A percentile compares a stretch with the other conserved stretches of the same genome.
phyloP scores from a whole-genome alignment of 495 filamentous ascomycete genomes.

The Pseudomonodictys pantanalensis region DNA sequence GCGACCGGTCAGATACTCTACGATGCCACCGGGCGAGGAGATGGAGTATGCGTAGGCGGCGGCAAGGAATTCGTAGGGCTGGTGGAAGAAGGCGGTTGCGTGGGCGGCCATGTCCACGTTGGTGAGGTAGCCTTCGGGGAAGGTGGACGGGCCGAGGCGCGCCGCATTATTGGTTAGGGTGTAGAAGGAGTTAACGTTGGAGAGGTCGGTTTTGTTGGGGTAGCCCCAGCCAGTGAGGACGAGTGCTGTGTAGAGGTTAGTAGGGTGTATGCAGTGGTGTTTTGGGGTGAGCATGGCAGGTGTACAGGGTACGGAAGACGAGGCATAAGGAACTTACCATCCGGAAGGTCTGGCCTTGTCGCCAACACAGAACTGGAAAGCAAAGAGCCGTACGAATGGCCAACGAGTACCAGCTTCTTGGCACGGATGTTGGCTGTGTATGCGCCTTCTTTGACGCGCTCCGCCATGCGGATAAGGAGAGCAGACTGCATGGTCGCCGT shows the following conservation, averaged over 20 bases:
- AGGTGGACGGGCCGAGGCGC: no score
- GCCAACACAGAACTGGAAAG: slow-evolving; percentile 12
- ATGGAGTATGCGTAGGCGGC: slow-evolving; percentile 31
- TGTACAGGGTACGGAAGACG: neutral
- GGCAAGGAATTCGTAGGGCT: slow-evolving; percentile 10
- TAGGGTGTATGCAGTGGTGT: no score
- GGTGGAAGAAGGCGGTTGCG: slow-evolving; percentile 22
- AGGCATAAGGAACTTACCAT: slow-evolving; percentile 19
- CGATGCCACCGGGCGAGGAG: slow-evolving; percentile 35
- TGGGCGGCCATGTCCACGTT: slow-evolving; percentile 28
- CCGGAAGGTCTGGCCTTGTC: slow-evolving; percentile 7
- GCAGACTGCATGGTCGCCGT: slow-evolving; percentile 9
- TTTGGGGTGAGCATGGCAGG: no score
- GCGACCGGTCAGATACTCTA: slow-evolving; percentile 25
- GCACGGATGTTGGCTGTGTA: slow-evolving; percentile 17
- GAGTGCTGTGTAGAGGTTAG: no score
- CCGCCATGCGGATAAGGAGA: slow-evolving; percentile 4
- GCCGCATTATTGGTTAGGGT: no score
- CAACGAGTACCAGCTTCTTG: slow-evolving; percentile 26
- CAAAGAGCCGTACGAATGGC: slow-evolving; percentile 30
- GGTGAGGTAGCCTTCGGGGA: slow-evolving; percentile 18
- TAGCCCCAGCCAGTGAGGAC: no score
- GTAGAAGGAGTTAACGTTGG: no score
- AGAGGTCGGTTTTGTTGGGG: no score
- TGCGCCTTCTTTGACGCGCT: slow-evolving; percentile 7